A percentile compares a stretch with the other conserved stretches of the same genome.
Evolutionary conservation across 352 stramenopile genomes (phyloP).

Genomic region (Phytophthora melonis): DNA sequence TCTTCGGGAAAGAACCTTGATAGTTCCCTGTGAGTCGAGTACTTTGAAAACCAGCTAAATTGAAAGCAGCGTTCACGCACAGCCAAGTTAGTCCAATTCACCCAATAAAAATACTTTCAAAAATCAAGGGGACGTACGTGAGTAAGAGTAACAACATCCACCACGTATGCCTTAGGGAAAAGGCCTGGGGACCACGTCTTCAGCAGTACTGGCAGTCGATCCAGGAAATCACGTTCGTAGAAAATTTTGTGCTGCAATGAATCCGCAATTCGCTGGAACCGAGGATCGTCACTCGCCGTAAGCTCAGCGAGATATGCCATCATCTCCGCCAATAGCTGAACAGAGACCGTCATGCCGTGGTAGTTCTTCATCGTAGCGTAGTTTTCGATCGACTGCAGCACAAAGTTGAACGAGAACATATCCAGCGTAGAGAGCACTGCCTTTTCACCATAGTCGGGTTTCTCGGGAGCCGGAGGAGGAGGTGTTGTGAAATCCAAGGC

Average conservation of each 20-base stretch:
- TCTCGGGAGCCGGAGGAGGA: constrained; percentile 45
- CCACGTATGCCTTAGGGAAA: constrained; percentile 73
- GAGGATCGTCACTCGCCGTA: constrained; percentile 70
- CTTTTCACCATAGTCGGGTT: constrained; percentile 78
- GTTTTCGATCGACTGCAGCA: constrained; percentile 89
- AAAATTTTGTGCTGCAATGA: constrained; percentile 91
- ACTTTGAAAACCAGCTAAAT: constrained; percentile 88
- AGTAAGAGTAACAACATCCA: constrained; percentile 87
- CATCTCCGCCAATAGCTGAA: constrained; percentile 86
- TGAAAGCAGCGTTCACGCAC: neutral
- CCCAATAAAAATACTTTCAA: neutral
- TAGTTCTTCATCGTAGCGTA: constrained; percentile 85
- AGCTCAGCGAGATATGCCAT: constrained; percentile 88
- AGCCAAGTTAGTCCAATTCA: constrained; percentile 8
- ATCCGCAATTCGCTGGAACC: constrained; percentile 85
- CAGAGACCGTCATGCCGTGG: constrained; percentile 82
- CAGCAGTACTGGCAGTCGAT: constrained; percentile 81
- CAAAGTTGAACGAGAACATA: constrained; percentile 94
- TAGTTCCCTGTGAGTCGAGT: constrained; percentile 81
- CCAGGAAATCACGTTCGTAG: constrained; percentile 89
- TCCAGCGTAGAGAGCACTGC: constrained; percentile 85
- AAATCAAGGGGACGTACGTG: constrained; percentile 58
- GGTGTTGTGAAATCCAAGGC: constrained; percentile 64
- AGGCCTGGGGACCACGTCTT: constrained; percentile 79
- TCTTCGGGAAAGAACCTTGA: constrained; percentile 84